phyloP scores from a whole-genome alignment of 2,329 filamentous ascomycete species.

The Pseudogymnoascus sp. region DNA sequence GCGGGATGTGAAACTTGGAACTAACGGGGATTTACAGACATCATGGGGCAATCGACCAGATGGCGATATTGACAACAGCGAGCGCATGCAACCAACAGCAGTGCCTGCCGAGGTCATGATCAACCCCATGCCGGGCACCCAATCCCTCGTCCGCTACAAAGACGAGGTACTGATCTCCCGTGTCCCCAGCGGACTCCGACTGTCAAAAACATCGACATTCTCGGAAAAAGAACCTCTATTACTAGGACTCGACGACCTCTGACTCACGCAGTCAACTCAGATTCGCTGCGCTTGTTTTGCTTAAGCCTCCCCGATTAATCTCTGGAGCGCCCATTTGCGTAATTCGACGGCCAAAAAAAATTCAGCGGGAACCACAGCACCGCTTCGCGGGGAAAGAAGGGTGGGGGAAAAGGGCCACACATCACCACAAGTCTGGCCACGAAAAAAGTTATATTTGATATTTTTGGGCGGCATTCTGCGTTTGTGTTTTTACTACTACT shows the following conservation, averaged over 20 bases:
- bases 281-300: background rate
- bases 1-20: conserved; percentile 5
- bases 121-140: conserved; percentile 37
- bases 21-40: conserved; percentile 50
- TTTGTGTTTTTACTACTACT: background rate
- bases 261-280: background rate
- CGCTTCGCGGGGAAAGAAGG: background rate
- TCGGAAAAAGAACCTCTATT: background rate
- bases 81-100: conserved; percentile 40
- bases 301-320: background rate
- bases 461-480: background rate
- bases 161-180: conserved; percentile 30
- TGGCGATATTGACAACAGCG: conserved; percentile 74
- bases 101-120: conserved; percentile 33
- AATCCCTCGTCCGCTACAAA: conserved; percentile 38
- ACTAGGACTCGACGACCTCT: background rate
- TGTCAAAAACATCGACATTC: background rate
- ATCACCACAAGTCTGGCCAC: background rate
- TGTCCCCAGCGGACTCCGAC: background rate
- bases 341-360: background rate
- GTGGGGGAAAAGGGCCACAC: background rate
- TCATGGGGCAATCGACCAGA: conserved; percentile 93
- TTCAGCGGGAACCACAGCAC: background rate
- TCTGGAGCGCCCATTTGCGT: background rate
- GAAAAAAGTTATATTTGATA: background rate